Percentiles rank a stretch among this genome's conserved stretches.
Evolutionary conservation across 768 basidiomycete species (phyloP).

Genomic region (Hericium coralloides): DNA sequence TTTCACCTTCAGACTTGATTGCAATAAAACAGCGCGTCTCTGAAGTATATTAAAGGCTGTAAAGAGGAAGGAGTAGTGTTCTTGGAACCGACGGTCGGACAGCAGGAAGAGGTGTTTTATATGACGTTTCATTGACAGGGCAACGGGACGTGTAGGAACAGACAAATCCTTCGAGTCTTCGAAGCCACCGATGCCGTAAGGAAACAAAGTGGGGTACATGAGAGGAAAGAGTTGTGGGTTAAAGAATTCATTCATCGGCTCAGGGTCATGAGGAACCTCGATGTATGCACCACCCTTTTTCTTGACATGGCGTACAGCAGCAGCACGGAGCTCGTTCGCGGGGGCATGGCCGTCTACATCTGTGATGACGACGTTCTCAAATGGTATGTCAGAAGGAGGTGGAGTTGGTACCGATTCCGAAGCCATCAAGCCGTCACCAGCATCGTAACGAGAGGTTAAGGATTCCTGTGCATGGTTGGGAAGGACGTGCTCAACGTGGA

Average conservation of each 20-base stretch:
- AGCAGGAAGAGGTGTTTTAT: conserved; percentile 25
- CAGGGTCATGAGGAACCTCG: conserved; percentile 24
- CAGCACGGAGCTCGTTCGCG: conserved; percentile 21
- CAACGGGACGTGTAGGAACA: background rate
- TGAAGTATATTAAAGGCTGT: conserved; percentile 34
- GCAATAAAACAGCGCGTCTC: conserved; percentile 20
- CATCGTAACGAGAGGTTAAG: background rate
- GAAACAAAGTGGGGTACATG: conserved; percentile 35
- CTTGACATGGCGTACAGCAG: conserved; percentile 26
- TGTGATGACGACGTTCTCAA: conserved; percentile 16
- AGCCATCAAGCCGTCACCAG: background rate
- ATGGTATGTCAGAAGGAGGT: background rate
- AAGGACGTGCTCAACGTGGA: background rate
- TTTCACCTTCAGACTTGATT: conserved; percentile 25
- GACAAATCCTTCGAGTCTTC: conserved; percentile 18
- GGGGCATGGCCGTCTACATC: conserved; percentile 23
- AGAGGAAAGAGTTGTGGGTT: conserved; percentile 30
- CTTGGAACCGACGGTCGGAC: conserved; percentile 26
- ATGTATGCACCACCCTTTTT: conserved; percentile 20
- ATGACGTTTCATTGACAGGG: conserved; percentile 26
- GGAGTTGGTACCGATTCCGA: background rate
- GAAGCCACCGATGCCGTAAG: conserved; percentile 36
- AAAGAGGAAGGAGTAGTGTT: conserved; percentile 36
- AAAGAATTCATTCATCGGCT: conserved; percentile 27
- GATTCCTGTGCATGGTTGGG: background rate